Evolutionary conservation across 2,329 filamentous ascomycete genomes (phyloP).

Genomic region (Nakataea oryzae): DNA sequence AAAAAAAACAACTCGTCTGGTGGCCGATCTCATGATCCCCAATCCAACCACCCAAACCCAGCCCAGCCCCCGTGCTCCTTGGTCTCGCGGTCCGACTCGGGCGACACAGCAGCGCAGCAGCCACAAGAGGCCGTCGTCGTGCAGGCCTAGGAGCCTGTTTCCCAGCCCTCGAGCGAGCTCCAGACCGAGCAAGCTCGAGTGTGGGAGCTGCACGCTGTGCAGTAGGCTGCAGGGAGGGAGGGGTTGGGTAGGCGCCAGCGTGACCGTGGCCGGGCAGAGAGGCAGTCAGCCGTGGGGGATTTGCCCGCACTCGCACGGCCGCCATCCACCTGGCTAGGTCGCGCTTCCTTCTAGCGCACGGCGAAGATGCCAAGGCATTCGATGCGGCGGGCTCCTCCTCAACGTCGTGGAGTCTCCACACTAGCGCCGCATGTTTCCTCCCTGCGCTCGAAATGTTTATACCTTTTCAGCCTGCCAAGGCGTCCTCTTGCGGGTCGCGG

Average conservation of each 20-base stretch:
- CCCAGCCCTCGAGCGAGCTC: not conserved
- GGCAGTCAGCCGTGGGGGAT: too few species aligned
- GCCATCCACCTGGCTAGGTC: too few species aligned
- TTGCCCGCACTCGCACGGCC: too few species aligned
- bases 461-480: not conserved
- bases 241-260: too few species aligned
- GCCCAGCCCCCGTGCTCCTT: not conserved
- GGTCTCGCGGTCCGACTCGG: not conserved
- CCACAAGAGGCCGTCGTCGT: too few species aligned
- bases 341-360: too few species aligned
- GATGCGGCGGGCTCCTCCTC: too few species aligned
- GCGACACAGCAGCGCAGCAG: not conserved
- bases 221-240: not conserved
- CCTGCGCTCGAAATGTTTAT: not conserved
- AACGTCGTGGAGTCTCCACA: not conserved
- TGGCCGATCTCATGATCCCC: too few species aligned
- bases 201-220: not conserved
- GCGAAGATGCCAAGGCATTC: too few species aligned
- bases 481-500: not conserved
- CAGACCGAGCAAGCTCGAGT: not conserved
- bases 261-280: too few species aligned
- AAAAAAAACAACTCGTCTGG: not conserved
- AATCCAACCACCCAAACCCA: too few species aligned
- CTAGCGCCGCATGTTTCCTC: too few species aligned
- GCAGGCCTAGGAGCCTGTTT: not conserved